phyloP scores from a whole-genome alignment of 139 green algal species.

The Tetratostichococcus sp. region DNA sequence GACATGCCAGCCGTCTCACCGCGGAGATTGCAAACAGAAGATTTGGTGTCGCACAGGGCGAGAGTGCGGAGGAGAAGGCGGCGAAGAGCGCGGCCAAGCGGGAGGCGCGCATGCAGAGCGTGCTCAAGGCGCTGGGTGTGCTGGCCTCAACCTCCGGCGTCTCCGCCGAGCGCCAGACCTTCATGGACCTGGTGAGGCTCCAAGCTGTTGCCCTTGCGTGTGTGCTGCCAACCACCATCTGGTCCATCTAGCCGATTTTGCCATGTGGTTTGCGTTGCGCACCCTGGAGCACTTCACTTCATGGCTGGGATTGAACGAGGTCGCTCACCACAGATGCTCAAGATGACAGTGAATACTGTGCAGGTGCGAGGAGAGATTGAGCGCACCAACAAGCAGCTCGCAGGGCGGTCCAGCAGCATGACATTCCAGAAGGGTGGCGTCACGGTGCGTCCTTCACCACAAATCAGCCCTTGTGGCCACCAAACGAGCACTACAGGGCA shows the following conservation, averaged over 20 bases:
- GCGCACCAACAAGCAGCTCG: slow-evolving; percentile 39
- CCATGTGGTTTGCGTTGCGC: too few relatives aligned
- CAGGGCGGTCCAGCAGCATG: slow-evolving; percentile 30
- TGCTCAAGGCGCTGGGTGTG: slow-evolving; percentile 28
- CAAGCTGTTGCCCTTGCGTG: too few relatives aligned
- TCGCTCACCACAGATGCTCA: too few relatives aligned
- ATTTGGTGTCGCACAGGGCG: slow-evolving; percentile 21
- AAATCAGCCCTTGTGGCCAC: too few relatives aligned
- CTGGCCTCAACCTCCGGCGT: slow-evolving; percentile 54
- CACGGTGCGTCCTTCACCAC: not conserved
- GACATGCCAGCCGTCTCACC: too few relatives aligned
- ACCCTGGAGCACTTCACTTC: too few relatives aligned
- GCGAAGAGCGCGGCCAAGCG: slow-evolving; percentile 19
- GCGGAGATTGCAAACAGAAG: too few relatives aligned
- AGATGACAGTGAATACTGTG: too few relatives aligned
- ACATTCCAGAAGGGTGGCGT: slow-evolving; percentile 33
- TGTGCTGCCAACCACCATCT: too few relatives aligned
- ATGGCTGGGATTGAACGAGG: too few relatives aligned
- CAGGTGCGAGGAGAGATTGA: slow-evolving; percentile 53
- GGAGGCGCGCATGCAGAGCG: slow-evolving; percentile 29
- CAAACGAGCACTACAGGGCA: too few relatives aligned
- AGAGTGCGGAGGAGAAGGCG: slow-evolving; percentile 48
- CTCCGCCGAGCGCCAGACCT: slow-evolving; percentile 65
- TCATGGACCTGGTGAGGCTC: slow-evolving; percentile 76
- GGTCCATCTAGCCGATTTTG: too few relatives aligned